Evolutionary conservation across 805 yeast species (phyloP).

Genomic region (Brettanomyces naardenensis): DNA sequence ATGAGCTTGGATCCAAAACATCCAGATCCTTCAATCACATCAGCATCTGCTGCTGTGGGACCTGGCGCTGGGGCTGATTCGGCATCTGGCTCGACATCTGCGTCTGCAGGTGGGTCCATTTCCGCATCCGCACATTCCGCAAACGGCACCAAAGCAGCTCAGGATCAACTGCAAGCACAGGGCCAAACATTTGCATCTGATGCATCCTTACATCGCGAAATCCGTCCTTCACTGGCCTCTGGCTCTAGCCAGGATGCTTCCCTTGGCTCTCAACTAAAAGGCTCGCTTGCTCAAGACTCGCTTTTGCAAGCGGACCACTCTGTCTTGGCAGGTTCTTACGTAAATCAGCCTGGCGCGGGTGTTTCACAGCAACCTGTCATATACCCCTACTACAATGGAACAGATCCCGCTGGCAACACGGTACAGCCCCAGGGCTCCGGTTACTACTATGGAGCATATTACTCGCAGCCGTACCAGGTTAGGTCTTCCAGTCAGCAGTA

Average conservation of each 20-base stretch:
- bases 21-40: background rate
- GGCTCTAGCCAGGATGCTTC: too few species aligned
- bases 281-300: too few species aligned
- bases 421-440: slow-evolving; percentile 1
- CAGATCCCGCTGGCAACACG: background rate
- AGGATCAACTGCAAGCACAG: background rate
- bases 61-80: background rate
- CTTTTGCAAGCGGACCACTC: too few species aligned
- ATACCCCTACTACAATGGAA: background rate
- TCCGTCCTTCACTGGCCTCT: too few species aligned
- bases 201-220: background rate
- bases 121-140: background rate
- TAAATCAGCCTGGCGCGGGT: too few species aligned
- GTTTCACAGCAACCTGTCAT: background rate
- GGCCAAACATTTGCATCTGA: too few species aligned
- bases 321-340: too few species aligned
- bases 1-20: slow-evolving; percentile 7
- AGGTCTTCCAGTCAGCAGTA: background rate
- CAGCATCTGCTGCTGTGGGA: background rate
- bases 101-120: background rate
- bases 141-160: background rate
- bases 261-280: too few species aligned
- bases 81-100: background rate
- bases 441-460: slow-evolving; percentile 1
- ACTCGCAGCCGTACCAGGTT: slow-evolving; percentile 1